phyloP scores from a whole-genome alignment of 2,329 filamentous ascomycete species.

The Malbranchea cinnamomea region DNA sequence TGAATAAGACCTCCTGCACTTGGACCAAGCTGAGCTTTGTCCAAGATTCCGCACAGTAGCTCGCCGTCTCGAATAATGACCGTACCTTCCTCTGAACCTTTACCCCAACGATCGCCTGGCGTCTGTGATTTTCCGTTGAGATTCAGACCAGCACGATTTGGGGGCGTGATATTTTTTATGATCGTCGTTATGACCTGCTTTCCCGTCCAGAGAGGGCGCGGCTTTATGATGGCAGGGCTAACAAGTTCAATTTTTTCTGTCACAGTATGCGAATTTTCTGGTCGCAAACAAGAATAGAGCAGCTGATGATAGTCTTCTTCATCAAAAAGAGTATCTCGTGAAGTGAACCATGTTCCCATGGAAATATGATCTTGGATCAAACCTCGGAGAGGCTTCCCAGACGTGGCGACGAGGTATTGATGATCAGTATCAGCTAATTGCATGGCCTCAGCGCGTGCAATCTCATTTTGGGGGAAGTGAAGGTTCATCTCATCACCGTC shows the following conservation, averaged over 20 bases:
- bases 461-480: conserved; percentile 96
- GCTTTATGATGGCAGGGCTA: conserved; percentile 68
- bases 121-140: conserved; percentile 69
- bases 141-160: conserved; percentile 59
- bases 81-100: conserved; percentile 53
- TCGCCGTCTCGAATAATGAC: conserved; percentile 80
- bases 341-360: conserved; percentile 81
- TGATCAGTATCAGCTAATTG: conserved; percentile 93
- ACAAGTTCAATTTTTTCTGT: conserved; percentile 70
- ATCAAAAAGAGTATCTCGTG: conserved; percentile 79
- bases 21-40: conserved; percentile 89
- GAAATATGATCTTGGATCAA: conserved; percentile 98
- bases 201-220: conserved; percentile 73
- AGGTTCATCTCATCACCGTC: conserved; percentile 99
- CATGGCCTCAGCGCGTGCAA: conserved; percentile 82
- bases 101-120: conserved; percentile 63
- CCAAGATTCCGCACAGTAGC: conserved; percentile 77
- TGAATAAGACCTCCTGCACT: conserved; percentile 78
- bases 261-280: conserved; percentile 77
- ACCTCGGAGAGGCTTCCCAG: conserved; percentile 84
- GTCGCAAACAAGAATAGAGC: conserved; percentile 78
- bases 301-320: conserved; percentile 82
- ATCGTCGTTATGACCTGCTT: conserved; percentile 93
- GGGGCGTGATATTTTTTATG: conserved; percentile 76
- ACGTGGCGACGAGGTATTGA: conserved; percentile 87